Evolutionary conservation across 2,329 filamentous ascomycete species (phyloP).

Genomic region (Pseudogymnoascus sp.): DNA sequence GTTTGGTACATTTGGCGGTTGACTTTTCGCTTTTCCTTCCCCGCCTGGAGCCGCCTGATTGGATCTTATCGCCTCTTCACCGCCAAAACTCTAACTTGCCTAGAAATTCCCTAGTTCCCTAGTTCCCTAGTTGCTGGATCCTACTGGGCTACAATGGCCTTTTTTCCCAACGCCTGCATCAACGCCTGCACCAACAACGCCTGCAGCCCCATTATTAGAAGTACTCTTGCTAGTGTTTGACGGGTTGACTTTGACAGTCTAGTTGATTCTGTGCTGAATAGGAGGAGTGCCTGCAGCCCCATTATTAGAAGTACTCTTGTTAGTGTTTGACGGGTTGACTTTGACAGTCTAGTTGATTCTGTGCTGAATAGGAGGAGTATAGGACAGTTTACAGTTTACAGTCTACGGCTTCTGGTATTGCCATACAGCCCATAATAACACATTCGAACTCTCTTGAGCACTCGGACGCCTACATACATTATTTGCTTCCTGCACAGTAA

Average conservation of each 20-base stretch:
- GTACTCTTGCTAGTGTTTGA: neutral
- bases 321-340: neutral
- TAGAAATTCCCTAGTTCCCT: neutral
- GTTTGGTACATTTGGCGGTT: neutral
- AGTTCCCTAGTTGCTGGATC: too few species aligned
- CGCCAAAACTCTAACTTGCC: constrained; percentile 5
- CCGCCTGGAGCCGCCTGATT: constrained; percentile 3
- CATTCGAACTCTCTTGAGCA: neutral
- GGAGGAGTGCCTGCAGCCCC: too few species aligned
- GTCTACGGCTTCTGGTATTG: neutral
- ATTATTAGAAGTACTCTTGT: neutral
- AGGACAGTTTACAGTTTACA: neutral
- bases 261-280: neutral
- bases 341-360: neutral
- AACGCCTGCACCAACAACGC: too few species aligned
- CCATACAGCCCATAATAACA: neutral
- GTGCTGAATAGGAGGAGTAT: neutral
- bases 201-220: too few species aligned
- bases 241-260: neutral
- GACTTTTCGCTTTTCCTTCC: neutral
- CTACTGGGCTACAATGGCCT: neutral
- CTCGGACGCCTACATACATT: neutral
- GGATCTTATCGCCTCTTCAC: constrained; percentile 6
- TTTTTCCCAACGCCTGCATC: neutral
- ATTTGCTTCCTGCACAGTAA: neutral